Percentiles rank a stretch among this genome's conserved stretches.
These are phyloP conservation scores for Musa itinerans DNA, from an alignment of 176 grass and related monocot species.

Conservation along the genomic window DNA sequence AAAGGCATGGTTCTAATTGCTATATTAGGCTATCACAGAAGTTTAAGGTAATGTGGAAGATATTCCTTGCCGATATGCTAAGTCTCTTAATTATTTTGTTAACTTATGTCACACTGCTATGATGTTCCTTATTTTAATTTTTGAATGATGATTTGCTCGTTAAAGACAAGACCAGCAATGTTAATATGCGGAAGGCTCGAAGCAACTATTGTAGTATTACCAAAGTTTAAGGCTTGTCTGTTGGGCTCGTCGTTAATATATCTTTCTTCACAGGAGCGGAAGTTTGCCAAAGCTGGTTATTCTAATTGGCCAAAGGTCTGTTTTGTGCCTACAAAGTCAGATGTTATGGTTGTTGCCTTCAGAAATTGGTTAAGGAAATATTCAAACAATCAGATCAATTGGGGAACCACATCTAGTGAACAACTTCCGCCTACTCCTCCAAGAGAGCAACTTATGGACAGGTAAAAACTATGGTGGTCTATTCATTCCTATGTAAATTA, in stretches of 20 bases:
- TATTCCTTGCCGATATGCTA: neutral
- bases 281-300: slow-evolving; percentile 32
- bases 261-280: slow-evolving; percentile 44
- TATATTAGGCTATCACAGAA: neutral
- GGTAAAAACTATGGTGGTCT: slow-evolving; percentile 23
- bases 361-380: slow-evolving; percentile 88
- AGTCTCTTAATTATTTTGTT: neutral
- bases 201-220: neutral
- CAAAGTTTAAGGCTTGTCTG: neutral
- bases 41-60: neutral
- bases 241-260: neutral
- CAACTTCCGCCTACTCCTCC: slow-evolving; percentile 51
- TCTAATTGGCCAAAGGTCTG: slow-evolving; percentile 63
- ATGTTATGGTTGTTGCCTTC: slow-evolving; percentile 66
- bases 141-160: neutral
- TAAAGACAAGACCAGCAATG: neutral
- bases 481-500: too few species aligned
- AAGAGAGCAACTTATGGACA: slow-evolving; percentile 60
- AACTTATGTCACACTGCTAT: neutral
- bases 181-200: neutral
- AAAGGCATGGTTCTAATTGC: neutral
- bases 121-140: neutral
- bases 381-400: slow-evolving; percentile 45
- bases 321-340: slow-evolving; percentile 72
- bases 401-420: slow-evolving; percentile 25